A percentile compares a stretch with the other conserved stretches of the same genome.
Conservation (phyloP, 176 grass and related monocot species). For the Otatea glauca region DNA sequence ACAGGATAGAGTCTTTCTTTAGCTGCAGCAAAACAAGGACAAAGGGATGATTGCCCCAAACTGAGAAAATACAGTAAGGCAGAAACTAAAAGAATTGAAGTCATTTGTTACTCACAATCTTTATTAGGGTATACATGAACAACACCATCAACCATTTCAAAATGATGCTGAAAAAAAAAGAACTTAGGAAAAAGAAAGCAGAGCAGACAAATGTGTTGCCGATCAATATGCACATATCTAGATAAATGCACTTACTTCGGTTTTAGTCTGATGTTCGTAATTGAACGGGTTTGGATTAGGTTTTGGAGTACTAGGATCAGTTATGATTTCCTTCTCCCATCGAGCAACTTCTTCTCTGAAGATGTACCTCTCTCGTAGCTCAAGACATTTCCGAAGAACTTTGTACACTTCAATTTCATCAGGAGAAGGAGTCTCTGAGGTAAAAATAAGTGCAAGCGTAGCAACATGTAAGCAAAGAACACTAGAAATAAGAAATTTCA, state of each 20-base stretch:
- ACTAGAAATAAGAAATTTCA: too few relatives aligned
- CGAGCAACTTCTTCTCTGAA: conserved; percentile 92
- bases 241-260: conserved; percentile 60
- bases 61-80: conserved; percentile 20
- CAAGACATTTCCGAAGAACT: conserved; percentile 92
- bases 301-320: conserved; percentile 93
- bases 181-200: background rate
- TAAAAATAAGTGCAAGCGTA: background rate
- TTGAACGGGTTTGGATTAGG: conserved; percentile 82
- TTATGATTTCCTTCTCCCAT: conserved; percentile 97
- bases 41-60: background rate
- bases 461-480: conserved; percentile 3
- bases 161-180: conserved; percentile 68
- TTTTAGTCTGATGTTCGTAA: conserved; percentile 70
- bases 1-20: conserved; percentile 82
- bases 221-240: conserved; percentile 14
- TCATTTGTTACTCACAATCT: conserved; percentile 66
- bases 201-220: background rate
- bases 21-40: conserved; percentile 56
- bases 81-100: conserved; percentile 14
- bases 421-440: conserved; percentile 68
- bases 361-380: conserved; percentile 81
- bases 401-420: conserved; percentile 91
- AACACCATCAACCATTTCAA: conserved; percentile 94
- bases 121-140: conserved; percentile 84